These are phyloP conservation scores for Leishmania arabica DNA, from an alignment of 208 protist species.

Conservation along the genomic window DNA sequence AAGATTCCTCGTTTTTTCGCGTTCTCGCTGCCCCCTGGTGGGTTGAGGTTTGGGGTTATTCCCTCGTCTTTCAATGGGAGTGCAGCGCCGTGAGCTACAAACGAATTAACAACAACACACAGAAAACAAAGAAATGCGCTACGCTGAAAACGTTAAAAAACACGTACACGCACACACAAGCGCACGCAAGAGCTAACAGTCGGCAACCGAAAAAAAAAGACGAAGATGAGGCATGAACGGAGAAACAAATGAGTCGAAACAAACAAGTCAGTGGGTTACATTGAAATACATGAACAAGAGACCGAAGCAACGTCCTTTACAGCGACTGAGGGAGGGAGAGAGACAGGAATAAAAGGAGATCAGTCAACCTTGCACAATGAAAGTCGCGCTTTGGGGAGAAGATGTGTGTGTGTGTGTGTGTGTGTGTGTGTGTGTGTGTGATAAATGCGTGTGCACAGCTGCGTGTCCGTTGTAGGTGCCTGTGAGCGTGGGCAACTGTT, in stretches of 20 bases:
- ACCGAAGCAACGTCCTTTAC: slow-evolving; percentile 9
- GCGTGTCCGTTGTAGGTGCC: neutral
- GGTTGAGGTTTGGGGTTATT: too few relatives aligned
- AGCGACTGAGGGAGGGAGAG: neutral
- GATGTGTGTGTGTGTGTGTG: neutral
- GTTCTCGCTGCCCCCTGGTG: neutral
- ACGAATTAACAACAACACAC: neutral
- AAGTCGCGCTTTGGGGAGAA: neutral
- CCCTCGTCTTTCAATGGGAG: neutral
- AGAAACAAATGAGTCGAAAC: slow-evolving; percentile 3
- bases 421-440: neutral
- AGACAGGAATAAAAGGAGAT: neutral
- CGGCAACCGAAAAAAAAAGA: neutral
- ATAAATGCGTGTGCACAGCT: neutral
- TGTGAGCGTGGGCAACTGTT: neutral
- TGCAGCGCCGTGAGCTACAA: neutral
- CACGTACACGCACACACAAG: neutral
- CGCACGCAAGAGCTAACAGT: neutral
- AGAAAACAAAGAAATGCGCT: neutral
- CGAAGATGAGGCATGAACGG: neutral
- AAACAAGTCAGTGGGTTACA: neutral
- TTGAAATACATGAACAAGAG: slow-evolving; percentile 5
- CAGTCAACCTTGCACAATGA: neutral
- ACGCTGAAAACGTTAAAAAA: slow-evolving; percentile 4
- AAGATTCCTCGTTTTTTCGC: neutral